phyloP scores from a whole-genome alignment of 176 grass and related monocot genomes.

The Tillandsia fasciculata region DNA sequence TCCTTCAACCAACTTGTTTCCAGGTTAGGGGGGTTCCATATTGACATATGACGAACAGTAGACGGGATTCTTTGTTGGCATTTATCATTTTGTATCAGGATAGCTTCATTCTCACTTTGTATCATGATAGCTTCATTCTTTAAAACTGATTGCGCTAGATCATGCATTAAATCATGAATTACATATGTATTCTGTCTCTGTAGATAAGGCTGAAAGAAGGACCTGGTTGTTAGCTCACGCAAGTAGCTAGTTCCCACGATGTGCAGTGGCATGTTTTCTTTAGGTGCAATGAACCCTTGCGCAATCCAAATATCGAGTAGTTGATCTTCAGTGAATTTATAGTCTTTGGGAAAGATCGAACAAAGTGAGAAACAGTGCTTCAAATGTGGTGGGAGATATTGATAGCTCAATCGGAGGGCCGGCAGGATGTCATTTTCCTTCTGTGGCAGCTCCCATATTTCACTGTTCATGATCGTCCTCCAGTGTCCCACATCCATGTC shows the following conservation, averaged over 20 bases:
- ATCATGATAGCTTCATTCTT: conserved; percentile 6
- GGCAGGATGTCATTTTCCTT: conserved; percentile 21
- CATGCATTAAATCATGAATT: conserved; percentile 39
- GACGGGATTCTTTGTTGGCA: not conserved
- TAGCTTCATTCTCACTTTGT: not conserved
- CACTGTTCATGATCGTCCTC: conserved; percentile 9
- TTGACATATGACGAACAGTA: conserved; percentile 2
- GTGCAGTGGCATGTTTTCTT: not conserved
- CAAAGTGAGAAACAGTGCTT: conserved; percentile 40
- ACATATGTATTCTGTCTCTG: not conserved
- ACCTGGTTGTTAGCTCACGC: not conserved
- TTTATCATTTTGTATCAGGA: not conserved
- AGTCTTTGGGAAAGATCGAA: conserved; percentile 29
- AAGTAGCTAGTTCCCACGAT: conserved; percentile 1
- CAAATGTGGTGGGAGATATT: conserved; percentile 27
- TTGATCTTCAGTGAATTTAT: not conserved
- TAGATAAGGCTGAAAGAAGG: not conserved
- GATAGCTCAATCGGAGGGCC: conserved; percentile 36
- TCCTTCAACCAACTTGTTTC: not conserved
- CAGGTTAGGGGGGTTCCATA: not conserved
- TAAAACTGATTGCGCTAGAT: conserved; percentile 23
- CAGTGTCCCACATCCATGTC: not conserved
- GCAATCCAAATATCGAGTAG: conserved; percentile 1
- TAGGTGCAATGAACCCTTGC: not conserved
- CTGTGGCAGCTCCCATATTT: conserved; percentile 24